phyloP scores from a whole-genome alignment of 176 grass and related monocot species.

The Eleusine indica region DNA sequence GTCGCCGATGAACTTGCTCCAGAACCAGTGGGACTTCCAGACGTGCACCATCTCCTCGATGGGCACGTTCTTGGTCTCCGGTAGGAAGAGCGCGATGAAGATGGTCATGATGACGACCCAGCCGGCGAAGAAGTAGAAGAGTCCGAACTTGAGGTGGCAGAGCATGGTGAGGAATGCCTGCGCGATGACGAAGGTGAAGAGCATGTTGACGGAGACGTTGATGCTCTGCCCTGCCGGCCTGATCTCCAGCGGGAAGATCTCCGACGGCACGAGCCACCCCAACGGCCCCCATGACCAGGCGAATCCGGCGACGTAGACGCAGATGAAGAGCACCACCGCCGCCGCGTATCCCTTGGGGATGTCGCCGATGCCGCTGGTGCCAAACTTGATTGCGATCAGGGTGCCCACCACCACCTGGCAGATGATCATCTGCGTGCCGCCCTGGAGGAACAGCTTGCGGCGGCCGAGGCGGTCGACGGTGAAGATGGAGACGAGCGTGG shows the following conservation, averaged over 20 bases:
- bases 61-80: slow-evolving; percentile 97
- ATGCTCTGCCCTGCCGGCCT: slow-evolving; percentile 95
- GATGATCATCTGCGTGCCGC: slow-evolving; percentile 55
- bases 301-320: slow-evolving; percentile 85
- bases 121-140: slow-evolving; percentile 95
- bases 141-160: slow-evolving; percentile 87
- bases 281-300: slow-evolving; percentile 97
- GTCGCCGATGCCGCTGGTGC: slow-evolving; percentile 43
- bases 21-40: slow-evolving; percentile 92
- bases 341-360: slow-evolving; percentile 72
- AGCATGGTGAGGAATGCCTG: slow-evolving; percentile 90
- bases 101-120: slow-evolving; percentile 94
- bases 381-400: slow-evolving; percentile 48
- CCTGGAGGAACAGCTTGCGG: slow-evolving; percentile 56
- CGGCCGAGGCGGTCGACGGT: slow-evolving; percentile 58
- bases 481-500: slow-evolving; percentile 52
- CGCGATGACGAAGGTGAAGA: slow-evolving; percentile 94
- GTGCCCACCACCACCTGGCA: slow-evolving; percentile 59
- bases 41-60: slow-evolving; percentile 97
- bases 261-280: slow-evolving; percentile 92
- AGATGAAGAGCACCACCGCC: slow-evolving; percentile 85
- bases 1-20: slow-evolving; percentile 66
- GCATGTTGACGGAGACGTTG: slow-evolving; percentile 95
- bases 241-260: slow-evolving; percentile 99
- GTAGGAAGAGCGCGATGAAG: slow-evolving; percentile 85